Percentiles rank a stretch among this genome's conserved stretches.
These are phyloP conservation scores for Colletotrichum sp. DNA, from an alignment of 2,329 filamentous ascomycete species.

Conservation along the genomic window DNA sequence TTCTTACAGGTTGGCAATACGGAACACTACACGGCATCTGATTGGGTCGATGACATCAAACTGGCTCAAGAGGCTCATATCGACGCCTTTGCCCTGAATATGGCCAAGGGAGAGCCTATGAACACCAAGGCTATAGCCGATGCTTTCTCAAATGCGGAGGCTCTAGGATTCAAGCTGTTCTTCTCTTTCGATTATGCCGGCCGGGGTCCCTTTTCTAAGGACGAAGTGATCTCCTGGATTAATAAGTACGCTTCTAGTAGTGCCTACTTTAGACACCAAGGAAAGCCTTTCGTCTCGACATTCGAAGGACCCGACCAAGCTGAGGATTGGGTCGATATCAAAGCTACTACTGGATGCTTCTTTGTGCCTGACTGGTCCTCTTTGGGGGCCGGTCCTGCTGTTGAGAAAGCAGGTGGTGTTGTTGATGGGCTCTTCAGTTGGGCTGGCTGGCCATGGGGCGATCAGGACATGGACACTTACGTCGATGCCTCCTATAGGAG, in stretches of 20 bases:
- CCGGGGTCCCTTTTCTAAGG: neutral
- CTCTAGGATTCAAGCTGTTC: neutral
- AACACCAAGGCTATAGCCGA: constrained; percentile 12
- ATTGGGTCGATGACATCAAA: neutral
- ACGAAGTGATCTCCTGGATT: neutral
- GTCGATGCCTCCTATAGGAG: constrained; percentile 21
- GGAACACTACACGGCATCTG: neutral
- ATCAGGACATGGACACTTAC: constrained; percentile 16
- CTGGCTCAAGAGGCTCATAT: constrained; percentile 11
- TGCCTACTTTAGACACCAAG: constrained; percentile 25
- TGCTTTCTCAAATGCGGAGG: neutral
- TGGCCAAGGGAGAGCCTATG: constrained; percentile 6
- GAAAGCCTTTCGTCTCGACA: constrained; percentile 40
- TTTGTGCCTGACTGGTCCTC: constrained; percentile 51
- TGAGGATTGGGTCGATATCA: constrained; percentile 48
- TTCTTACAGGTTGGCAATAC: neutral
- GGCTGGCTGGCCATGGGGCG: constrained; percentile 38
- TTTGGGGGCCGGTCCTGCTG: constrained; percentile 32
- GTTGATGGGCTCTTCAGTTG: constrained; percentile 40
- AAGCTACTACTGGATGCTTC: constrained; percentile 38
- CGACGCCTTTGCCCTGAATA: constrained; percentile 2
- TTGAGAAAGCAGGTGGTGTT: constrained; percentile 3
- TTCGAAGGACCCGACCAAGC: constrained; percentile 46
- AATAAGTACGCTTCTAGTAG: neutral
- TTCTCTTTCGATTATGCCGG: constrained; percentile 12